Percentiles rank a stretch among this genome's conserved stretches.
Conservation (phyloP, 768 basidiomycete genomes). For the Kondoa malvinella region DNA sequence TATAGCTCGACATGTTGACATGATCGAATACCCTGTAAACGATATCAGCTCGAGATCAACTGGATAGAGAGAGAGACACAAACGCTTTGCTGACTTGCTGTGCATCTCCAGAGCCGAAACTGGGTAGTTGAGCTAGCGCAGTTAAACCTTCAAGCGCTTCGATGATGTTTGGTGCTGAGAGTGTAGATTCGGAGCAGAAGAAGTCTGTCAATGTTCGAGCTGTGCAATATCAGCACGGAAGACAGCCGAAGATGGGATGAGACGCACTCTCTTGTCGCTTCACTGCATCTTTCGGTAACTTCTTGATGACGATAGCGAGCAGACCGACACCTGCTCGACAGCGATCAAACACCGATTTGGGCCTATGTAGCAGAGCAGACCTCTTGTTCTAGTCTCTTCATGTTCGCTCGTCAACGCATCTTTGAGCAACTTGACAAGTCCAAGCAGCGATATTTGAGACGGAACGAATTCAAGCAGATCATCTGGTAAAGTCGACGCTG, state of each 20-base stretch:
- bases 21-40: slow-evolving; percentile 49
- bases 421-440: slow-evolving; percentile 69
- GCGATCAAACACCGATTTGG: background rate
- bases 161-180: slow-evolving; percentile 57
- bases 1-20: slow-evolving; percentile 63
- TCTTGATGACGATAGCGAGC: slow-evolving; percentile 51
- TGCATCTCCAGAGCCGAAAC: slow-evolving; percentile 50
- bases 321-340: slow-evolving; percentile 81
- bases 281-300: slow-evolving; percentile 46
- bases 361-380: slow-evolving; percentile 33
- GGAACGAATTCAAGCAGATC: slow-evolving; percentile 2
- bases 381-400: slow-evolving; percentile 57
- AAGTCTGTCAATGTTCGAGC: slow-evolving; percentile 69
- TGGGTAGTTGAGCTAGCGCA: slow-evolving; percentile 46
- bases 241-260: background rate
- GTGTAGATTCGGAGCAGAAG: slow-evolving; percentile 59
- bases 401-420: slow-evolving; percentile 78
- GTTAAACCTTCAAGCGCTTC: slow-evolving; percentile 62
- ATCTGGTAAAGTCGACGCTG: background rate
- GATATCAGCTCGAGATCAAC: no score
- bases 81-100: slow-evolving; percentile 45
- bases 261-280: slow-evolving; percentile 65
- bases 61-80: slow-evolving; percentile 30
- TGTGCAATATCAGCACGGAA: slow-evolving; percentile 33
- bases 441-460: slow-evolving; percentile 13